Percentiles rank a stretch among this genome's conserved stretches.
Evolutionary conservation across 208 protist species (phyloP).

Genomic region (Trypanosoma brucei): DNA sequence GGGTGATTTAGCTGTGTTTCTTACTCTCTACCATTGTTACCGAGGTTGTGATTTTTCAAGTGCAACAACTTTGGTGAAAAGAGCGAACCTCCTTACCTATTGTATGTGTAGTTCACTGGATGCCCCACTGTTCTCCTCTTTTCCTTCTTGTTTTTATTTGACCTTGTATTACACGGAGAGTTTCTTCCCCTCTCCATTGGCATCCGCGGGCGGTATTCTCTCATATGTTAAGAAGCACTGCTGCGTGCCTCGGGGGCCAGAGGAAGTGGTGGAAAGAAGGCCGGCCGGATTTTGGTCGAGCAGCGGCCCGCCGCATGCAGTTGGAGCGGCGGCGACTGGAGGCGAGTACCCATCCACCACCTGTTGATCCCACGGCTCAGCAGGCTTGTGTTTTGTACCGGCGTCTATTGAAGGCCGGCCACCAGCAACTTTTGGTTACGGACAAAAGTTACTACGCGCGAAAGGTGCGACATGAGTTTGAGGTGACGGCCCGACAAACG

Average conservation of each 20-base stretch:
- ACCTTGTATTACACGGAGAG: too few species aligned
- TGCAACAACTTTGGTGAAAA: too few species aligned
- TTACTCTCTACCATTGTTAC: constrained; percentile 3
- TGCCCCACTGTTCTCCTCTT: background rate
- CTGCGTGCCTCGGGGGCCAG: constrained; percentile 15
- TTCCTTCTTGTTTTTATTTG: background rate
- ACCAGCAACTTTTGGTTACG: constrained; percentile 51
- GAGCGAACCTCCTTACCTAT: too few species aligned
- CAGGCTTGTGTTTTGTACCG: constrained; percentile 69
- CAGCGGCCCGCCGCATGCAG: constrained; percentile 46
- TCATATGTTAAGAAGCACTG: constrained; percentile 28
- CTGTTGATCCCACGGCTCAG: constrained; percentile 65
- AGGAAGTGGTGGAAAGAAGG: constrained; percentile 77
- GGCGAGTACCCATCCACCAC: constrained; percentile 34
- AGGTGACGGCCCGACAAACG: constrained; percentile 82
- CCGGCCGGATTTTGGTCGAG: constrained; percentile 61
- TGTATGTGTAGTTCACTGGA: background rate
- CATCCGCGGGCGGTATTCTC: background rate
- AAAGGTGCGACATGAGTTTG: constrained; percentile 82
- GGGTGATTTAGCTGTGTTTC: background rate
- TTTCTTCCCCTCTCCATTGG: too few species aligned
- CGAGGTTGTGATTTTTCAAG: background rate
- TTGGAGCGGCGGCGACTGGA: constrained; percentile 69
- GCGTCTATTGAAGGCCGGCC: constrained; percentile 54
- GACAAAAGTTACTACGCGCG: constrained; percentile 66